Percentiles rank a stretch among this genome's conserved stretches.
Conservation (phyloP, 108 stramenopile genomes). For the Chaetoceros tenuissimus region DNA sequence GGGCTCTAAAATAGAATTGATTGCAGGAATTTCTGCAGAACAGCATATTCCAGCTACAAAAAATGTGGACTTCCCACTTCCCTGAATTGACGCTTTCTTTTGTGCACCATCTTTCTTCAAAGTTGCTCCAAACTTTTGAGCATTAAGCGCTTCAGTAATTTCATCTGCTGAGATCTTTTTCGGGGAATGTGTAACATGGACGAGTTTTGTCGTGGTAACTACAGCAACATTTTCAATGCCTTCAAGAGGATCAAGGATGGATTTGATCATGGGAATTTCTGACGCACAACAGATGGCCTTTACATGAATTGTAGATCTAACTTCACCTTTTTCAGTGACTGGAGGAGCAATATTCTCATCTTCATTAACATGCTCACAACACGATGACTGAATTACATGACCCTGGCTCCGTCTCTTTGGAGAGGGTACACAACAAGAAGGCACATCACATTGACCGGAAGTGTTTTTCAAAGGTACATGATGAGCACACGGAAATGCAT, state of each 20-base stretch:
- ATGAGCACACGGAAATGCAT: no score
- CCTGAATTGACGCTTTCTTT: no score
- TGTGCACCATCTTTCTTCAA: no score
- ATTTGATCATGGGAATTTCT: conserved; percentile 17
- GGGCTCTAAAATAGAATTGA: conserved; percentile 18
- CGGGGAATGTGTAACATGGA: conserved; percentile 33
- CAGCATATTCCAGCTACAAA: conserved; percentile 11
- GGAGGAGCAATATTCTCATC: no score
- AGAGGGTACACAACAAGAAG: no score
- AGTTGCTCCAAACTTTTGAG: conserved; percentile 29
- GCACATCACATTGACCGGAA: no score
- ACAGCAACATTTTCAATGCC: conserved; percentile 14
- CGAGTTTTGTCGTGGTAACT: conserved; percentile 15
- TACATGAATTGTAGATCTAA: conserved; percentile 23
- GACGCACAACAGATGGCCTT: conserved; percentile 19
- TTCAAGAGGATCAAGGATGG: conserved; percentile 9
- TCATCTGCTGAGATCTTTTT: conserved; percentile 13
- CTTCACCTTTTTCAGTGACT: no score
- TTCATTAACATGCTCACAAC: no score
- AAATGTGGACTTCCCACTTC: background rate
- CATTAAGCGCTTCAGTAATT: conserved; percentile 27
- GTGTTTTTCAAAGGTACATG: no score
- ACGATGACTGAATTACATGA: no score
- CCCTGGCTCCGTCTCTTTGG: no score
- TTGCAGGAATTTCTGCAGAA: conserved; percentile 11